These are phyloP conservation scores for Rhodotorula graminis DNA, from an alignment of 768 basidiomycete species.

Conservation along the genomic window DNA sequence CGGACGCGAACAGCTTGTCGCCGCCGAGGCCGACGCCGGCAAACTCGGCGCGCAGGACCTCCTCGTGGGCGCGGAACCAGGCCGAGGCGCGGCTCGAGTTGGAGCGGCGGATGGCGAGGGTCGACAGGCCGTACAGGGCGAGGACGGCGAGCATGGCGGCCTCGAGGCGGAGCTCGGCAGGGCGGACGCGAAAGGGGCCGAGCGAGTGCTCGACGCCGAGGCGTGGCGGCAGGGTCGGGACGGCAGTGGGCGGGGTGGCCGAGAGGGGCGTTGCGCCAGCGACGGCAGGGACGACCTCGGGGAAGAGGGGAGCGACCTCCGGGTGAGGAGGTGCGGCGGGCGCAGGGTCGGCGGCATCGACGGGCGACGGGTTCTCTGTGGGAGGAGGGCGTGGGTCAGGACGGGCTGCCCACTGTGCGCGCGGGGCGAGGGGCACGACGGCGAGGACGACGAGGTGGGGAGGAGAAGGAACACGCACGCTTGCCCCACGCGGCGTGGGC, in stretches of 20 bases:
- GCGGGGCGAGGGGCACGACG: background rate
- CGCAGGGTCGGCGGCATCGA: constrained; percentile 6
- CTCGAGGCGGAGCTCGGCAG: constrained; percentile 11
- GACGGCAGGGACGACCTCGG: background rate
- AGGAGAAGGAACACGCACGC: background rate
- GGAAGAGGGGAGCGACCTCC: background rate
- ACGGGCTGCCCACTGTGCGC: background rate
- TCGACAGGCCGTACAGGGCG: constrained; percentile 12
- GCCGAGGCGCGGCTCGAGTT: background rate
- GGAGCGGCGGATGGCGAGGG: background rate
- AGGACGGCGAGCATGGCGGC: constrained; percentile 4
- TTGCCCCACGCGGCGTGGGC: background rate
- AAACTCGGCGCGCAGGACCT: constrained; percentile 7
- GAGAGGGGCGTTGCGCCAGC: background rate
- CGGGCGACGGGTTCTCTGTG: background rate
- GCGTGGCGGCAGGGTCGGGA: background rate
- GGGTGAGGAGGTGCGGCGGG: background rate
- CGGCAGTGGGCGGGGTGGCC: too few species aligned
- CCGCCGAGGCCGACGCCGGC: constrained; percentile 27
- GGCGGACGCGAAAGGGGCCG: constrained; percentile 15
- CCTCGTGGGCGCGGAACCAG: constrained; percentile 15
- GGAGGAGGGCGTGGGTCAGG: background rate
- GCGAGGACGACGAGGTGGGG: background rate
- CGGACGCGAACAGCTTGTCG: constrained; percentile 2
- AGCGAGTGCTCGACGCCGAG: constrained; percentile 5